Percentiles rank a stretch among this genome's conserved stretches.
phyloP scores from a whole-genome alignment of 768 basidiomycete genomes.

The Pulveroboletus ravenelii region DNA sequence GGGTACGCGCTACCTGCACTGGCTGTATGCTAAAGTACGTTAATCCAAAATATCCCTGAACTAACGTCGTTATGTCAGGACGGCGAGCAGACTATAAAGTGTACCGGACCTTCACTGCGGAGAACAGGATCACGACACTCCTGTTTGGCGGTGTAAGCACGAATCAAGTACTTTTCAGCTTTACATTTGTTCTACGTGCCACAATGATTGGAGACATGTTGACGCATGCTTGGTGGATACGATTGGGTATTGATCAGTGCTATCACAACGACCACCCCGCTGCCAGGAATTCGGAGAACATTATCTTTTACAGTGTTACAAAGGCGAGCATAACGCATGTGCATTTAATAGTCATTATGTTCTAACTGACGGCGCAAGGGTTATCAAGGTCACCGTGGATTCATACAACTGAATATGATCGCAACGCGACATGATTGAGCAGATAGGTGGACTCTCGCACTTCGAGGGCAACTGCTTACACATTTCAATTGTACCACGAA shows the following conservation, averaged over 20 bases:
- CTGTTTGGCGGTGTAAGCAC: constrained; percentile 65
- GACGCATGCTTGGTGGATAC: constrained; percentile 65
- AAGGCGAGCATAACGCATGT: constrained; percentile 38
- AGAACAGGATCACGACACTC: constrained; percentile 57
- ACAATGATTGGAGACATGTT: constrained; percentile 47
- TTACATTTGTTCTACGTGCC: not conserved
- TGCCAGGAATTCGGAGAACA: constrained; percentile 52
- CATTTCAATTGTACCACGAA: too few relatives aligned
- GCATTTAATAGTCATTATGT: constrained; percentile 34
- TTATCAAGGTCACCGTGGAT: too few relatives aligned
- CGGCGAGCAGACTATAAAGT: too few relatives aligned
- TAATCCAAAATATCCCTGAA: too few relatives aligned
- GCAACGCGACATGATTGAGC: not conserved
- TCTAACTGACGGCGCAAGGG: constrained; percentile 35
- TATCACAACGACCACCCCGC: constrained; percentile 59
- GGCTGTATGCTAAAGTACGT: too few relatives aligned
- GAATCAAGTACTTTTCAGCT: constrained; percentile 44
- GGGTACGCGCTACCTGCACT: too few relatives aligned
- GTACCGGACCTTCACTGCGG: constrained; percentile 59
- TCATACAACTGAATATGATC: not conserved
- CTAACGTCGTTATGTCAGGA: too few relatives aligned
- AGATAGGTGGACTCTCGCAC: not conserved
- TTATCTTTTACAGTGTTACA: constrained; percentile 47
- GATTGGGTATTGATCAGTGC: constrained; percentile 58
- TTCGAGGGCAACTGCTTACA: not conserved